phyloP scores from a whole-genome alignment of 345 rosid species.

The Salix udensis region DNA sequence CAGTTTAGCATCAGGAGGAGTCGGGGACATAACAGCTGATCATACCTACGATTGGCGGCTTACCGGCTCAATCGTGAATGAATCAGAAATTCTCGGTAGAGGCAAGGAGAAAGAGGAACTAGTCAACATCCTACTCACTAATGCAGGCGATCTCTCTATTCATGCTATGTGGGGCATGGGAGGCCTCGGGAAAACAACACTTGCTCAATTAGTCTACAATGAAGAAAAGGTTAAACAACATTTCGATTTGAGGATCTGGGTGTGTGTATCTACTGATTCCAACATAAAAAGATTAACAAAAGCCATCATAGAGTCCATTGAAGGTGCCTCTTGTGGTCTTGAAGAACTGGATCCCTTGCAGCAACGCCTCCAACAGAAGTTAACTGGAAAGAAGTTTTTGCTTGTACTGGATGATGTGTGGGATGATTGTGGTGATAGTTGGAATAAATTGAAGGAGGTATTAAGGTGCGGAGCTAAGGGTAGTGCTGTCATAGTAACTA shows the following conservation, averaged over 20 bases:
- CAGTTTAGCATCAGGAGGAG: no score
- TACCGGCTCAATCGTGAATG: not conserved
- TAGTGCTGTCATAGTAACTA: not conserved
- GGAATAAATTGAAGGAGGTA: not conserved
- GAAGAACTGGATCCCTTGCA: conserved; percentile 6
- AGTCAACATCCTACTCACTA: not conserved
- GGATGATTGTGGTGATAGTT: not conserved
- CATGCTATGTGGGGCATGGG: conserved; percentile 5
- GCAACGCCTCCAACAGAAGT: not conserved
- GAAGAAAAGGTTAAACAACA: not conserved
- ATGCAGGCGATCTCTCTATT: not conserved
- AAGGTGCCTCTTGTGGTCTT: not conserved
- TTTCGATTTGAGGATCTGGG: conserved; percentile 4
- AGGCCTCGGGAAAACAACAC: not conserved
- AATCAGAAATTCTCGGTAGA: conserved; percentile 1
- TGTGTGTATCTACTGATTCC: conserved; percentile 10
- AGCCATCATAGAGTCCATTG: conserved; percentile 2
- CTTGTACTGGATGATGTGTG: conserved; percentile 12
- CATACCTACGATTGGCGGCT: not conserved
- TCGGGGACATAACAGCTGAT: no score
- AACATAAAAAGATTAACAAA: not conserved
- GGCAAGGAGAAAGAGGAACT: not conserved
- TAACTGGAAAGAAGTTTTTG: conserved; percentile 1
- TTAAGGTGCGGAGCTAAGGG: conserved; percentile 1
- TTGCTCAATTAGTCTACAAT: conserved; percentile 13